Evolutionary conservation across 176 grass and related monocot genomes (phyloP).

Genomic region (Tuctoria greenei): DNA sequence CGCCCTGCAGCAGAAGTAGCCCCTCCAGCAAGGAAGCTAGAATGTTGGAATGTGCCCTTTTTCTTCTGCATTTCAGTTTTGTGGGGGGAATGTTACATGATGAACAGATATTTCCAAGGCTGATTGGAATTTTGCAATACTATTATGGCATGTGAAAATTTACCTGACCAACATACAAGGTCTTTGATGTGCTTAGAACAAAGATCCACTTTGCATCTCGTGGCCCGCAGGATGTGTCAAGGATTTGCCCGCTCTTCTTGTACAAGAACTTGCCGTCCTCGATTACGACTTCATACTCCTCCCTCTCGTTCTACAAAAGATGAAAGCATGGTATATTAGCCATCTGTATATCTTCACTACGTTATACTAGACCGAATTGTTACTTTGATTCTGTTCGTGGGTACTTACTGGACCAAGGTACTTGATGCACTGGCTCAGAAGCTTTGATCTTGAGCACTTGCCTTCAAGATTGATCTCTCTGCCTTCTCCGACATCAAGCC

Average conservation of each 20-base stretch:
- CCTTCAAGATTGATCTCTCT: constrained; percentile 74
- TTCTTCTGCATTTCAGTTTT: constrained; percentile 64
- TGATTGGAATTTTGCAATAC: background rate
- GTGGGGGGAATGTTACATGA: background rate
- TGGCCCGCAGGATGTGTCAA: constrained; percentile 42
- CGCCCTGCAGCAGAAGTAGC: constrained; percentile 85
- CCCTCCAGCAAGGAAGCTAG: constrained; percentile 88
- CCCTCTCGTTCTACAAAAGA: constrained; percentile 81
- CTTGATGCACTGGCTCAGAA: constrained; percentile 84
- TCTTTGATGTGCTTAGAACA: constrained; percentile 85
- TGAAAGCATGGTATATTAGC: background rate
- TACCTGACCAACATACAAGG: constrained; percentile 79
- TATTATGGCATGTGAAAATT: constrained; percentile 3
- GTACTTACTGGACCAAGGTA: constrained; percentile 87
- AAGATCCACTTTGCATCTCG: constrained; percentile 86
- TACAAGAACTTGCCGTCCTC: constrained; percentile 77
- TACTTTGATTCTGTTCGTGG: background rate
- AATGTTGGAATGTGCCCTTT: constrained; percentile 90
- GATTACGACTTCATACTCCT: constrained; percentile 67
- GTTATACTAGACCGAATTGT: background rate
- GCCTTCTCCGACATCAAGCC: constrained; percentile 88
- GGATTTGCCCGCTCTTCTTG: constrained; percentile 50
- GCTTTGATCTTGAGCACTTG: constrained; percentile 61
- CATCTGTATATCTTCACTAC: background rate
- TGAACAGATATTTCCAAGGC: background rate